Evolutionary conservation across 805 yeast species (phyloP), one percentile per base, ranked within the genome.

Genomic region (Metschnikowia cubensis): DNA sequence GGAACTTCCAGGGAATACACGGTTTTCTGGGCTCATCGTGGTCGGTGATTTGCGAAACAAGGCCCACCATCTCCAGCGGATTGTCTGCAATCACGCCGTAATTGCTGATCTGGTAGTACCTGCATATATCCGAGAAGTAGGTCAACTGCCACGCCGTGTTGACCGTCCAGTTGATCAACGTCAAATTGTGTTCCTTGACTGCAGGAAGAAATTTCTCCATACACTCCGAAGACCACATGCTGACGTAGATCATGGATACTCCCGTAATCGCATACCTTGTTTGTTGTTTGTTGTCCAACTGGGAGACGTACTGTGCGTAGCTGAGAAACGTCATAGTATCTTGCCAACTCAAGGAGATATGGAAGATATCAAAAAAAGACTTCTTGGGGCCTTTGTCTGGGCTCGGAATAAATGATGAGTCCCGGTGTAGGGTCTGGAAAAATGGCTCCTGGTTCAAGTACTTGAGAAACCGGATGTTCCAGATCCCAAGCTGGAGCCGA

Each of bases 101-200:
- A 40, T 70, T 71, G 2, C 47, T 37, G 8, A 73, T 40, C 2
- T 52, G 43, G 15, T 66, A 64, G 4, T 47, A 36, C 40, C 48
- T 49, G 35, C 73, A 68, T 15, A 72, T 47, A 15, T 53, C 57
- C 18, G 44, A 46, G 42, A 72, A 62, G 56, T 71, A 71, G 32
- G 69, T 66, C 42, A 59, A 67, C 51, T 73, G 77, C n/a, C 50
- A 51, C n/a, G 43, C 48, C 36, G 52, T 67, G 53, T 73, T 73
- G 42, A 73, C 56, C 8, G 78, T 73, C 78, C 77, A 73, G 17
- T 69, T 60, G 49, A 59, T 70, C 35, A 73, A 57, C 44, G 62
- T 63, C 56, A 71, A 55, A 49, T 66, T 54, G 45, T 73, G 69
- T 10, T 52, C 48, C 50, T 62, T 63, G 22, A 64, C 52, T n/a